A percentile compares a stretch with the other conserved stretches of the same genome.
These are phyloP conservation scores for Eucalyptus decipiens DNA, from an alignment of 345 rosid genomes.

Conservation along the genomic window DNA sequence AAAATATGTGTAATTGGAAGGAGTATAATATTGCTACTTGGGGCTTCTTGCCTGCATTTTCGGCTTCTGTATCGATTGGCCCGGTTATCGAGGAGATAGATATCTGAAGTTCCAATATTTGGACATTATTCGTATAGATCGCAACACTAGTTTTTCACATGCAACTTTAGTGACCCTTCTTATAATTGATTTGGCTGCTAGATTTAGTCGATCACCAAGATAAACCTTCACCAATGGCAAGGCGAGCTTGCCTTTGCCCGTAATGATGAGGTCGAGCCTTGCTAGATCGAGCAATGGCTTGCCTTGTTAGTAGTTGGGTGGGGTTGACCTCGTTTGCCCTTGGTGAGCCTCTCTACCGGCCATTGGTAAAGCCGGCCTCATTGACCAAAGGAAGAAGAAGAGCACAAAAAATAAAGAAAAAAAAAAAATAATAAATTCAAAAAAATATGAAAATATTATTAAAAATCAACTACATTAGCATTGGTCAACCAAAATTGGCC, in stretches of 20 bases:
- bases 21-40: neutral
- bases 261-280: accelerated
- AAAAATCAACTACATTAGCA: accelerated
- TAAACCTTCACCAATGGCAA: neutral
- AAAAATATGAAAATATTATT: no score
- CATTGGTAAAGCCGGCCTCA: accelerated
- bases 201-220: no score
- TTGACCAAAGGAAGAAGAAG: neutral
- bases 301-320: accelerated
- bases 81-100: neutral
- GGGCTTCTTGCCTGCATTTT: neutral
- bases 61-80: neutral
- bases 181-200: neutral
- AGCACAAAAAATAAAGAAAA: no score
- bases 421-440: no score
- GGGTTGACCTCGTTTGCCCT: no score
- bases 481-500: accelerated
- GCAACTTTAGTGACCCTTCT: neutral
- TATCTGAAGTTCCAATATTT: no score
- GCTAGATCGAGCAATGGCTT: accelerated
- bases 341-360: accelerated
- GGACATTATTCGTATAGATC: neutral
- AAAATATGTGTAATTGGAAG: neutral
- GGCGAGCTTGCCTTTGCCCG: no score
- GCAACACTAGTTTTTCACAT: neutral